A percentile compares a stretch with the other conserved stretches of the same genome.
phyloP scores from a whole-genome alignment of 495 filamentous ascomycete species.

The Aspergillus taichungensis region DNA sequence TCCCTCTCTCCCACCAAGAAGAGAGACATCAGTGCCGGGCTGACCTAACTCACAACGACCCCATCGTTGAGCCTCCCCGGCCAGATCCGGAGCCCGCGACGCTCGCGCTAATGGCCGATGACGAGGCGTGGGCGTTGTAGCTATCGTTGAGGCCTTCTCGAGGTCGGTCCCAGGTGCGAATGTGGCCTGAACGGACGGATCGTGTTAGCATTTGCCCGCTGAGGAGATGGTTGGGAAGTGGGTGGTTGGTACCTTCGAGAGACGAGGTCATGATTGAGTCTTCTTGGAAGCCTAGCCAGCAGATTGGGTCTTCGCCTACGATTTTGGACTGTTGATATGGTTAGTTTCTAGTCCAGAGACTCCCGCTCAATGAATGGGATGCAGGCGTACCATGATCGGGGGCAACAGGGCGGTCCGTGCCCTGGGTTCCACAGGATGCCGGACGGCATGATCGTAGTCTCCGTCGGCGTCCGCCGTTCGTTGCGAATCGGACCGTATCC shows the following conservation, averaged over 20 bases:
- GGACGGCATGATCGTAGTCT: constrained; percentile 39
- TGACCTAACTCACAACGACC: constrained; percentile 7
- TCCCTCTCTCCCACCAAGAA: too few relatives aligned
- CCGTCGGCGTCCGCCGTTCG: constrained; percentile 44
- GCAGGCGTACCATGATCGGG: constrained; percentile 69
- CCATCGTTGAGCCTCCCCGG: constrained; percentile 10
- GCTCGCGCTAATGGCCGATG: constrained; percentile 13
- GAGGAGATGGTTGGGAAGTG: constrained; percentile 1
- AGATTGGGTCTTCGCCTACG: constrained; percentile 77
- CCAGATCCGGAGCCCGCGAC: constrained; percentile 11
- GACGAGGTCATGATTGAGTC: constrained; percentile 89
- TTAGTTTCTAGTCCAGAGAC: background rate
- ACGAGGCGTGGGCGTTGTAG: constrained; percentile 14
- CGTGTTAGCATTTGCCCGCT: constrained; percentile 6
- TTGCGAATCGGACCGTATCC: constrained; percentile 56
- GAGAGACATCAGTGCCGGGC: too few relatives aligned
- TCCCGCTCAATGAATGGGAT: background rate
- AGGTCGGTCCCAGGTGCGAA: constrained; percentile 81
- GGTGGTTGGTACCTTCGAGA: constrained; percentile 53
- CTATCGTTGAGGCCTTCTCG: constrained; percentile 42
- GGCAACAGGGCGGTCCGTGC: constrained; percentile 76
- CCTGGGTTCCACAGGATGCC: constrained; percentile 75
- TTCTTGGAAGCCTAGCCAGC: constrained; percentile 85
- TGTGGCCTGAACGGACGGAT: constrained; percentile 54
- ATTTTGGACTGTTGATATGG: constrained; percentile 56